Conservation (phyloP, 2,329 filamentous ascomycete genomes). For the Xylaria sp. region DNA sequence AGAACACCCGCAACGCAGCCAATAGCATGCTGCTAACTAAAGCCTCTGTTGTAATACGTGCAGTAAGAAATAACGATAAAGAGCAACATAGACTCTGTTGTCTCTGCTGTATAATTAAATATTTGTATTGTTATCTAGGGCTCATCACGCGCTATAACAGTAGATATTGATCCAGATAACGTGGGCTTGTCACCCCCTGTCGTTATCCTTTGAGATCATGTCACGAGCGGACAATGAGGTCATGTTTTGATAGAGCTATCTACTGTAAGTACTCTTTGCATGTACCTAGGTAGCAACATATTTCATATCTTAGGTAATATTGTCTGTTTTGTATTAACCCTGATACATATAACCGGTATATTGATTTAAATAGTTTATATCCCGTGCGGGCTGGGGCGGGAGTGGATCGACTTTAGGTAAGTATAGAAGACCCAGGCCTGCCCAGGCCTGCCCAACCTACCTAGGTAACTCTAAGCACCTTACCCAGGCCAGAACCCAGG, state of each 20-base stretch:
- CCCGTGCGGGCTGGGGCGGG: too few species aligned
- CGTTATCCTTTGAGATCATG: neutral
- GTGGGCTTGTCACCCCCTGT: constrained; percentile 1
- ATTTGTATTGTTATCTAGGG: neutral
- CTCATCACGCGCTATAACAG: constrained; percentile 5
- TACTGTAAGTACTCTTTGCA: neutral
- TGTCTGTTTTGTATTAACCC: neutral
- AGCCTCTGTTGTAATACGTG: neutral
- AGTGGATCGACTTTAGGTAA: neutral
- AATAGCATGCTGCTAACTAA: too few species aligned
- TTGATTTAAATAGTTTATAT: neutral
- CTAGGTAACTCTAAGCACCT: too few species aligned
- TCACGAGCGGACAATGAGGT: constrained; percentile 21
- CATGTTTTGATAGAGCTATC: constrained; percentile 2
- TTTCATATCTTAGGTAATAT: neutral
- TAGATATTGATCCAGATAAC: neutral
- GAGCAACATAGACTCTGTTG: neutral
- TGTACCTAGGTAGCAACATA: neutral
- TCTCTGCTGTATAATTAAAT: too few species aligned
- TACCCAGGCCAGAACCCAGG: too few species aligned
- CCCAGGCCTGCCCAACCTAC: too few species aligned
- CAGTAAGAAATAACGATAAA: neutral
- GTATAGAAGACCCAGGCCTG: too few species aligned
- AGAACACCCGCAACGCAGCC: too few species aligned
- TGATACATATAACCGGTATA: neutral